Conservation (phyloP, 345 rosid species). For the Linum usitatissimum region DNA sequence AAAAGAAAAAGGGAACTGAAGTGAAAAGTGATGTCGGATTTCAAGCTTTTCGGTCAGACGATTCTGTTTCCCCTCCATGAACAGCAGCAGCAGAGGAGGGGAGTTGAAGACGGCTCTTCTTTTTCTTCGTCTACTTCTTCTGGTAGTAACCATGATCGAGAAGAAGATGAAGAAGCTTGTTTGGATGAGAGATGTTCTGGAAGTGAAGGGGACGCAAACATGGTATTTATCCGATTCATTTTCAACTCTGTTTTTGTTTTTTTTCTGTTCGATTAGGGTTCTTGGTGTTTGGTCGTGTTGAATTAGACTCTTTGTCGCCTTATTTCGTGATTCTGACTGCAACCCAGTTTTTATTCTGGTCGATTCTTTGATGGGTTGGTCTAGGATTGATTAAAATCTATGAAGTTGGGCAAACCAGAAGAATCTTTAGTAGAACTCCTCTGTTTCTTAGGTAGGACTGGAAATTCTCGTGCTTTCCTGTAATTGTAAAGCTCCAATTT, state of each 20-base stretch:
- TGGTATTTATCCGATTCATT: background rate
- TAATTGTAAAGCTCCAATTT: background rate
- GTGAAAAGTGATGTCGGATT: conserved; percentile 22
- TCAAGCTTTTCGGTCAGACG: conserved; percentile 43
- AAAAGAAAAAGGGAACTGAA: background rate
- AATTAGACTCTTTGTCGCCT: too few relatives aligned
- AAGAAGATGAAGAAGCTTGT: conserved; percentile 2
- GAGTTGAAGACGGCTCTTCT: background rate
- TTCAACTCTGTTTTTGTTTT: background rate
- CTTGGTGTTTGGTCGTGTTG: background rate
- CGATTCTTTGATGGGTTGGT: background rate
- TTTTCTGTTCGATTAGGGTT: background rate
- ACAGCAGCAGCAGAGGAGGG: conserved; percentile 1
- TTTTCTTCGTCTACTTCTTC: conserved; percentile 9
- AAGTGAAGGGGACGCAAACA: background rate
- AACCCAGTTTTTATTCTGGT: background rate
- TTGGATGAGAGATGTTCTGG: conserved; percentile 5
- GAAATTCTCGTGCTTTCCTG: background rate
- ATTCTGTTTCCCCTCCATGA: conserved; percentile 19
- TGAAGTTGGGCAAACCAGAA: background rate
- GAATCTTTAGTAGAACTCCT: background rate
- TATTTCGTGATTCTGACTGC: background rate
- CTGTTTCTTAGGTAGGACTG: background rate
- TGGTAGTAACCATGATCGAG: background rate
- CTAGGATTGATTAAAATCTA: background rate